phyloP scores from a whole-genome alignment of 108 stramenopile genomes.

The Aurantiochytrium sp. region DNA sequence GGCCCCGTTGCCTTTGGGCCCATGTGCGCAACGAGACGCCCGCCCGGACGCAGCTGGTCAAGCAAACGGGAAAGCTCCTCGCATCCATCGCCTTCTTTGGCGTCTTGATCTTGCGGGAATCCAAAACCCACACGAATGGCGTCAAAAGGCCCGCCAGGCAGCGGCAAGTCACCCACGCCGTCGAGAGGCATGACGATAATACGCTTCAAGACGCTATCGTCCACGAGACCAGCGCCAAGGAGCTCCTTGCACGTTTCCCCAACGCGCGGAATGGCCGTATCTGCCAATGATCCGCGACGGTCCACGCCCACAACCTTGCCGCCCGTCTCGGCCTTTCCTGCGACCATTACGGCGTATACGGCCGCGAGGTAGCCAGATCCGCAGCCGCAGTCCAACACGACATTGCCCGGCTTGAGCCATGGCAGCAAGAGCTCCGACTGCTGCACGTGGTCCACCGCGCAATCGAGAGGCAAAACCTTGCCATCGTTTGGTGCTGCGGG shows the following conservation, averaged over 20 bases:
- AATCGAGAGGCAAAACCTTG: not conserved
- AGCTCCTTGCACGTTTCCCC: not conserved
- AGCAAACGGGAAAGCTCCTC: not conserved
- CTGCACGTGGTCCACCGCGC: not conserved
- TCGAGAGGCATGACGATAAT: not conserved
- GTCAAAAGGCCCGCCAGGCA: not conserved
- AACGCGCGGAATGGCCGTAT: not conserved
- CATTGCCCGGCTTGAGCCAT: not conserved
- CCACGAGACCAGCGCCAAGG: not conserved
- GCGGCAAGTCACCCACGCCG: not conserved
- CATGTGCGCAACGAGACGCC: not conserved
- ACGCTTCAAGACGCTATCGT: not conserved
- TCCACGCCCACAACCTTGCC: not conserved
- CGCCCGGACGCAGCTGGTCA: not conserved
- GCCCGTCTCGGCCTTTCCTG: not conserved
- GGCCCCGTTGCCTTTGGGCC: not conserved
- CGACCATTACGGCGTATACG: not conserved
- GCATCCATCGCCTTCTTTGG: not conserved
- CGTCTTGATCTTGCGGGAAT: not conserved
- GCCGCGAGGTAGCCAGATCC: not conserved
- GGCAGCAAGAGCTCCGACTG: not conserved
- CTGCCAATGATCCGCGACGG: not conserved
- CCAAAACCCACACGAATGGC: not conserved
- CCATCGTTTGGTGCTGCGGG: not conserved
- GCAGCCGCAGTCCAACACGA: constrained; percentile 7